phyloP scores from a whole-genome alignment of 805 yeast species.

The Ogataea paraovalis region DNA sequence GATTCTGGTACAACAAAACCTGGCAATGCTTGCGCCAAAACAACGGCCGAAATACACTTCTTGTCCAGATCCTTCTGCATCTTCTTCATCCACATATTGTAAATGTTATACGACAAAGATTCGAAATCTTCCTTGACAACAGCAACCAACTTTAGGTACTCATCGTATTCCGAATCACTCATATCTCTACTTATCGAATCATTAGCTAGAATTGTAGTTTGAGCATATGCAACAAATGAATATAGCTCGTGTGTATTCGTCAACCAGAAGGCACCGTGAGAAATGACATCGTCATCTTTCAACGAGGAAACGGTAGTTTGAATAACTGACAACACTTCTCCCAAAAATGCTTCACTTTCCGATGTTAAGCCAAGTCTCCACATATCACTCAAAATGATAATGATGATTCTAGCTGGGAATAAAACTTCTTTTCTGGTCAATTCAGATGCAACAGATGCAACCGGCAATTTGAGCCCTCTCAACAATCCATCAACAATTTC shows the following conservation, averaged over 20 bases:
- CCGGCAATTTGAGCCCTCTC: slow-evolving; percentile 80
- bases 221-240: slow-evolving; percentile 93
- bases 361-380: slow-evolving; percentile 94
- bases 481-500: slow-evolving; percentile 86
- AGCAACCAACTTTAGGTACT: slow-evolving; percentile 82
- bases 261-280: slow-evolving; percentile 96
- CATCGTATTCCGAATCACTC: slow-evolving; percentile 86
- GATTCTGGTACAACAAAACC: slow-evolving; percentile 90
- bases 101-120: slow-evolving; percentile 86
- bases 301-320: slow-evolving; percentile 77
- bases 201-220: slow-evolving; percentile 82
- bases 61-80: slow-evolving; percentile 86
- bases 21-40: slow-evolving; percentile 89
- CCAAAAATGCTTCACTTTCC: slow-evolving; percentile 87
- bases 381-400: slow-evolving; percentile 91
- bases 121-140: slow-evolving; percentile 93
- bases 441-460: slow-evolving; percentile 78
- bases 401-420: slow-evolving; percentile 93
- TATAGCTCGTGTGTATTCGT: slow-evolving; percentile 93
- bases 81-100: slow-evolving; percentile 95
- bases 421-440: slow-evolving; percentile 84
- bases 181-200: slow-evolving; percentile 76
- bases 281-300: slow-evolving; percentile 81
- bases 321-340: slow-evolving; percentile 81
- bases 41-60: slow-evolving; percentile 93